phyloP scores from a whole-genome alignment of 2,329 filamentous ascomycete species.

The Seiridium cupressi region DNA sequence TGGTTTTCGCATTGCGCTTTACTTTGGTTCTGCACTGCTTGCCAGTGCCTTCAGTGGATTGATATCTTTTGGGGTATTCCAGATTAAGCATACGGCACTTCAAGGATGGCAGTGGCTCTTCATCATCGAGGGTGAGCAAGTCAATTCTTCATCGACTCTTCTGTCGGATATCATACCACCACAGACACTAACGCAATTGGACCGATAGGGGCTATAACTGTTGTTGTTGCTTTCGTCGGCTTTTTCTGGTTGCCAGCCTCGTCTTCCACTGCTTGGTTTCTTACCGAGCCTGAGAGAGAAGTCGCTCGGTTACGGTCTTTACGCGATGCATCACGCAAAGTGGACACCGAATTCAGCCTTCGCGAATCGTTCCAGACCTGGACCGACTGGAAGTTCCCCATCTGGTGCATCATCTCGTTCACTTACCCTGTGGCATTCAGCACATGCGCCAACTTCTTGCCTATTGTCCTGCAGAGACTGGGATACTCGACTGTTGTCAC shows the following conservation, averaged over 20 bases:
- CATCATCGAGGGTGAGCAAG: slow-evolving; percentile 21
- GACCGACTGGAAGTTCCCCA: slow-evolving; percentile 32
- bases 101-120: slow-evolving; percentile 16
- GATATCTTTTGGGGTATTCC: slow-evolving; percentile 24
- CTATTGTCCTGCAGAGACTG: slow-evolving; percentile 41
- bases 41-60: slow-evolving; percentile 22
- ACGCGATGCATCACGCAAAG: slow-evolving; percentile 39
- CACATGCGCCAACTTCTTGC: slow-evolving; percentile 41
- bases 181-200: too few species aligned
- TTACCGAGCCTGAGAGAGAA: slow-evolving; percentile 40
- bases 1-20: slow-evolving; percentile 14
- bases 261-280: slow-evolving; percentile 37
- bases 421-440: slow-evolving; percentile 47
- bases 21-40: slow-evolving; percentile 9
- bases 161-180: too few species aligned
- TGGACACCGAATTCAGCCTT: slow-evolving; percentile 34
- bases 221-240: neutral
- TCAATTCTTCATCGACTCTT: too few species aligned
- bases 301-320: slow-evolving; percentile 42
- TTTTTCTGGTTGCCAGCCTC: slow-evolving; percentile 32
- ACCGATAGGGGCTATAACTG: neutral
- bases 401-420: slow-evolving; percentile 44
- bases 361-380: slow-evolving; percentile 40
- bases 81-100: slow-evolving; percentile 3
- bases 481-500: slow-evolving; percentile 43